Evolutionary conservation across 495 filamentous ascomycete species (phyloP).

Genomic region (Stereocaulon alpinum): DNA sequence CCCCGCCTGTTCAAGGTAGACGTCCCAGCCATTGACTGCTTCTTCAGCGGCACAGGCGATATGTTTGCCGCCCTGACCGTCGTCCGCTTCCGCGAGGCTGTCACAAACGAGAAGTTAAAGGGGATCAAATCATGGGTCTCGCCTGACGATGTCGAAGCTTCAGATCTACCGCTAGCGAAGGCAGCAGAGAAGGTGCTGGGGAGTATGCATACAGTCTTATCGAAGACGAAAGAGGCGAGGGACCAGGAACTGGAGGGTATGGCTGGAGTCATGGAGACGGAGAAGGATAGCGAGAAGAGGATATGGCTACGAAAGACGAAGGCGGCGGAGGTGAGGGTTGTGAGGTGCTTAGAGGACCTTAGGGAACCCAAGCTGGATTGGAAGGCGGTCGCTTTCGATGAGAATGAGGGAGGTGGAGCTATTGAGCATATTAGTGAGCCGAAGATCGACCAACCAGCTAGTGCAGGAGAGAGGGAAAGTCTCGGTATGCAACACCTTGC

Average conservation of each 20-base stretch:
- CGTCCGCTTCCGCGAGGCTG: conserved; percentile 79
- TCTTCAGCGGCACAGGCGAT: conserved; percentile 92
- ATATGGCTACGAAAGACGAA: conserved; percentile 57
- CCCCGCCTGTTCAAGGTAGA: conserved; percentile 75
- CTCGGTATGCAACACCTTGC: conserved; percentile 3
- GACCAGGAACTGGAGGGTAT: conserved; percentile 41
- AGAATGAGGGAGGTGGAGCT: conserved; percentile 9
- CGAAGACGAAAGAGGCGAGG: conserved; percentile 61
- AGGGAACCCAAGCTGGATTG: conserved; percentile 51
- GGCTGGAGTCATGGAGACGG: conserved; percentile 26
- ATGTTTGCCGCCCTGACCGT: conserved; percentile 94
- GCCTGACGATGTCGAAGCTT: conserved; percentile 52
- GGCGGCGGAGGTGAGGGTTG: conserved; percentile 71
- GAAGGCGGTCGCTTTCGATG: conserved; percentile 41
- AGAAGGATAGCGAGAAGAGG: conserved; percentile 49
- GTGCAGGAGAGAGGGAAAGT: not conserved
- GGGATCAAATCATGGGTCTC: conserved; percentile 54
- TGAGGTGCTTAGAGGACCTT: conserved; percentile 58
- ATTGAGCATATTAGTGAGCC: not conserved
- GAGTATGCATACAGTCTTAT: conserved; percentile 80
- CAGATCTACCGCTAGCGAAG: conserved; percentile 68
- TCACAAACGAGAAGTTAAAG: conserved; percentile 37
- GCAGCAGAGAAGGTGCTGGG: conserved; percentile 81
- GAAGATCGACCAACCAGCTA: not conserved
- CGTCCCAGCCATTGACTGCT: conserved; percentile 77